These are phyloP conservation scores for Flaveria floridana DNA, from an alignment of 140 eudicot species.

Conservation along the genomic window DNA sequence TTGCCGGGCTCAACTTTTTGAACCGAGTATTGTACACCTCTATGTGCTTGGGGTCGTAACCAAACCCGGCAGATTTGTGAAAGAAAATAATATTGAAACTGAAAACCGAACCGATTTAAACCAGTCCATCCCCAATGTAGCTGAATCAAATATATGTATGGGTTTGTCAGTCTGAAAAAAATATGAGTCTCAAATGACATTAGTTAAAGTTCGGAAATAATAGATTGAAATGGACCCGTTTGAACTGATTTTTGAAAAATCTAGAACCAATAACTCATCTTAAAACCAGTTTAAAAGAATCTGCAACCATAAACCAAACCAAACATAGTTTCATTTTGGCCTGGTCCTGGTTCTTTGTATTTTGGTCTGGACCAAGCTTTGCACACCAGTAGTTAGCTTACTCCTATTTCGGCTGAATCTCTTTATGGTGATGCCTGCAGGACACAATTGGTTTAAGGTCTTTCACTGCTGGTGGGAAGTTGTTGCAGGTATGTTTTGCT, in stretches of 20 bases:
- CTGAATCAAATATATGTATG: background rate
- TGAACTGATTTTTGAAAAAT: too few species aligned
- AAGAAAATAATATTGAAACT: background rate
- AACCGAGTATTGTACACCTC: background rate
- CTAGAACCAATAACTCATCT: too few species aligned
- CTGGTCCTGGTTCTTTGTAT: background rate
- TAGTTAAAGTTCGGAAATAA: background rate
- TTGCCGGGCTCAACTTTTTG: background rate
- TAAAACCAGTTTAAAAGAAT: background rate
- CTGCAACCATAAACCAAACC: background rate
- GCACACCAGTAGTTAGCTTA: background rate
- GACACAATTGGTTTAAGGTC: constrained; percentile 96
- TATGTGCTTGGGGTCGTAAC: background rate
- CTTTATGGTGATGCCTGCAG: constrained; percentile 49
- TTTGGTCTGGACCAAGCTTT: background rate
- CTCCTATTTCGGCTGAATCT: constrained; percentile 11
- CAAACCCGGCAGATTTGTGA: background rate
- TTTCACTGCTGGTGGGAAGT: constrained; percentile 97
- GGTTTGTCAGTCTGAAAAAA: background rate
- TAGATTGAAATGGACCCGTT: background rate
- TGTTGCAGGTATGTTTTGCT: constrained; percentile 71
- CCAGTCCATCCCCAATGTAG: background rate
- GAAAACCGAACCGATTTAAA: background rate
- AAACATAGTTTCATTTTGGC: background rate
- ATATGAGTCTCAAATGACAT: background rate